A percentile compares a stretch with the other conserved stretches of the same genome.
Evolutionary conservation across 768 basidiomycete genomes (phyloP).

Genomic region (Panellus pusillus): DNA sequence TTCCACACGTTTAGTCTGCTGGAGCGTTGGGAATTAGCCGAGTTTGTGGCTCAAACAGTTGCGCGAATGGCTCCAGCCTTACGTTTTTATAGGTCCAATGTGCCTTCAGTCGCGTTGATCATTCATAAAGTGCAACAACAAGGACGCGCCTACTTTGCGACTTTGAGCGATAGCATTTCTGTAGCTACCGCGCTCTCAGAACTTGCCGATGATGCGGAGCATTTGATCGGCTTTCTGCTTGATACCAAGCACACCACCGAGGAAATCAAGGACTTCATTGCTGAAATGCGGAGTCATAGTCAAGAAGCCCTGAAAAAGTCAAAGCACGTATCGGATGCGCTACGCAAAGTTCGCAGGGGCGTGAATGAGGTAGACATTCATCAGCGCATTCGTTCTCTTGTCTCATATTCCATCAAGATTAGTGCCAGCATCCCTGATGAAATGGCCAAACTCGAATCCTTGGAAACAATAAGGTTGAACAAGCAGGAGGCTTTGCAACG

Average conservation of each 20-base stretch:
- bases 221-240: neutral
- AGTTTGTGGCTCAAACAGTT: neutral
- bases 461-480: neutral
- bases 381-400: too few species aligned
- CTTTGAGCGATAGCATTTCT: conserved; percentile 10
- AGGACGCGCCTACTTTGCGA: conserved; percentile 14
- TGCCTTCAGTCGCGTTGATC: conserved; percentile 13
- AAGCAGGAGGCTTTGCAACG: conserved; percentile 11
- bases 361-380: neutral
- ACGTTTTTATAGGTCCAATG: conserved; percentile 12
- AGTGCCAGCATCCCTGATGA: conserved; percentile 13
- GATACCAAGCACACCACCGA: conserved; percentile 1
- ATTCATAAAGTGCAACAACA: conserved; percentile 16
- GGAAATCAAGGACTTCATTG: conserved; percentile 9
- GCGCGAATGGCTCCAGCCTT: neutral
- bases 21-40: conserved; percentile 12
- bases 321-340: neutral
- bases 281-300: neutral
- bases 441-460: conserved; percentile 13
- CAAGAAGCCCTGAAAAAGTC: conserved; percentile 4
- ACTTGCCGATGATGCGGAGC: conserved; percentile 1
- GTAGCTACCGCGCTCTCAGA: conserved; percentile 3
- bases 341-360: conserved; percentile 1
- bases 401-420: conserved; percentile 8
- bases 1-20: conserved; percentile 7